A percentile compares a stretch with the other conserved stretches of the same genome.
phyloP scores from a whole-genome alignment of 2,329 filamentous ascomycete species.

The Claviceps lovelessii region DNA sequence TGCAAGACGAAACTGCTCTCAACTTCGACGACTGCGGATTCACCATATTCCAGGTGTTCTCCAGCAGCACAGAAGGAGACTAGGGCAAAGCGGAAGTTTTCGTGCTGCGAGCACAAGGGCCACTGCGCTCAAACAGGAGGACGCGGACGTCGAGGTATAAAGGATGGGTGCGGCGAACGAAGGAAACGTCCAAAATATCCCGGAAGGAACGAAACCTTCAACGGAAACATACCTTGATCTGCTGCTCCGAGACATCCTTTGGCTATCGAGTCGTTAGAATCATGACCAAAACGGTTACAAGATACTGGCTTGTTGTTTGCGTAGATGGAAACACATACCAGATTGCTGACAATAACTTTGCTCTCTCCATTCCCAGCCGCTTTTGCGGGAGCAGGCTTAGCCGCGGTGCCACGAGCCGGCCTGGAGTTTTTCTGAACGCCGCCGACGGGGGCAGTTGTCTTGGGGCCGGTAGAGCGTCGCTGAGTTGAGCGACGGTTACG shows the following conservation, averaged over 20 bases:
- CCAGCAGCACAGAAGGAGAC: slow-evolving; percentile 18
- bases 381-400: slow-evolving; percentile 51
- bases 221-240: slow-evolving; percentile 99
- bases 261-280: slow-evolving; percentile 40
- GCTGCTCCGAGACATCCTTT: slow-evolving; percentile 85
- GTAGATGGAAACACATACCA: slow-evolving; percentile 47
- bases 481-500: slow-evolving; percentile 33
- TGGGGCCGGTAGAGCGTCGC: slow-evolving; percentile 37
- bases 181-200: slow-evolving; percentile 53
- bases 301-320: not conserved
- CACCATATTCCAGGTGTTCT: slow-evolving; percentile 17
- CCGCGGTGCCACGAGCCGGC: slow-evolving; percentile 40
- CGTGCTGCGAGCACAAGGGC: slow-evolving; percentile 1
- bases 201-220: slow-evolving; percentile 53
- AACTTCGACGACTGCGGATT: slow-evolving; percentile 33
- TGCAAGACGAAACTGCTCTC: slow-evolving; percentile 43
- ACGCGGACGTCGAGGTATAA: slow-evolving; percentile 11
- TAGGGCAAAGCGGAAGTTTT: slow-evolving; percentile 6
- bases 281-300: not conserved
- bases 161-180: slow-evolving; percentile 24
- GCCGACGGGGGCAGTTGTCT: slow-evolving; percentile 58
- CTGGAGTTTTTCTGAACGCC: slow-evolving; percentile 71
- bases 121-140: slow-evolving; percentile 6
- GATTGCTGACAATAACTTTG: slow-evolving; percentile 97
- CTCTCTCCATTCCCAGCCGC: slow-evolving; percentile 55